These are phyloP conservation scores for Plectosphaerella sp. DNA, from an alignment of 2,329 filamentous ascomycete genomes.

Conservation along the genomic window DNA sequence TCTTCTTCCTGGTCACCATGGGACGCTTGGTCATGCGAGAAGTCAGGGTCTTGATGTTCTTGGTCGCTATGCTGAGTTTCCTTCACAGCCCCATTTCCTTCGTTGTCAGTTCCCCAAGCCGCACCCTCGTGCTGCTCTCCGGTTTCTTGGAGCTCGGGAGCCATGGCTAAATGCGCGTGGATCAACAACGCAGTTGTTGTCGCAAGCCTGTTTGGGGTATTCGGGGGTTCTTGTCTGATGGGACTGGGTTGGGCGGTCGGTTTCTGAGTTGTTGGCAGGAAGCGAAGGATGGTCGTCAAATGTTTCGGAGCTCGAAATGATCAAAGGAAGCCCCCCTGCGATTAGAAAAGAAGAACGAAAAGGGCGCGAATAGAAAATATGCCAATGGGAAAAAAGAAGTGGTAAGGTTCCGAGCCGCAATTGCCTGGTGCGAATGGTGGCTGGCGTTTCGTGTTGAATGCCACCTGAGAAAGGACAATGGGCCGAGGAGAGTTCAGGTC, in stretches of 20 bases:
- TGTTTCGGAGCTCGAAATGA: background rate
- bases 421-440: too few species aligned
- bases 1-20: constrained; percentile 22
- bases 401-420: too few species aligned
- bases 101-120: constrained; percentile 49
- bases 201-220: background rate
- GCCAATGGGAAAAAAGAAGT: too few species aligned
- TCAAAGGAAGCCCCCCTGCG: too few species aligned
- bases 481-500: background rate
- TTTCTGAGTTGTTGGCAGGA: too few species aligned
- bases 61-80: constrained; percentile 53
- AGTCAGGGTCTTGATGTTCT: constrained; percentile 44
- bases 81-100: constrained; percentile 50
- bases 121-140: constrained; percentile 28
- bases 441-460: too few species aligned
- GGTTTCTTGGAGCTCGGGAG: constrained; percentile 11
- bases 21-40: constrained; percentile 37
- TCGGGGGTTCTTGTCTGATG: too few species aligned
- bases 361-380: too few species aligned
- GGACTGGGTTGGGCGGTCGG: too few species aligned
- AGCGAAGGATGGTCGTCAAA: background rate
- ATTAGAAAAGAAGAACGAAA: too few species aligned
- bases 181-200: background rate
- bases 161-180: constrained; percentile 3
- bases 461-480: background rate